Conservation (phyloP, 2,329 filamentous ascomycete genomes). For the Colletotrichum spinosum region DNA sequence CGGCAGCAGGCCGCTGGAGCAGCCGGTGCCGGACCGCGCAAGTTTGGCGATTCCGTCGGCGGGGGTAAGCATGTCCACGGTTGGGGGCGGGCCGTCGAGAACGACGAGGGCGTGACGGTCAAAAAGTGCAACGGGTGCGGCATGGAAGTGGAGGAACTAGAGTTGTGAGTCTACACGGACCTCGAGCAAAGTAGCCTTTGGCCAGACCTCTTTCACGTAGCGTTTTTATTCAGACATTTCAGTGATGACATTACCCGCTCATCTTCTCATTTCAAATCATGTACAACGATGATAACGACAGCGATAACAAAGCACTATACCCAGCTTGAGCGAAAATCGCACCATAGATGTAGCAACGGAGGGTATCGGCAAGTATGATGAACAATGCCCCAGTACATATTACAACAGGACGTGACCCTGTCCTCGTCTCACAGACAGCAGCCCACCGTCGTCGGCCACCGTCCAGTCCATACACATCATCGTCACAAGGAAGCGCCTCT, state of each 20-base stretch:
- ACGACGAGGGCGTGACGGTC: slow-evolving; percentile 78
- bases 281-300: neutral
- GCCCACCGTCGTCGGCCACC: neutral
- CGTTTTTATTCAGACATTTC: neutral
- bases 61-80: slow-evolving; percentile 86
- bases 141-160: slow-evolving; percentile 83
- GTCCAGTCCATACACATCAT: too few species aligned
- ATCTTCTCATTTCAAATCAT: slow-evolving; percentile 14
- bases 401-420: slow-evolving; percentile 20
- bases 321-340: neutral
- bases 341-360: slow-evolving; percentile 13
- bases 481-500: too few species aligned
- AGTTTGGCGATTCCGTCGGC: slow-evolving; percentile 83
- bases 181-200: too few species aligned
- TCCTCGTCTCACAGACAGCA: neutral
- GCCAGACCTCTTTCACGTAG: neutral
- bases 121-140: slow-evolving; percentile 84
- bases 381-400: slow-evolving; percentile 28
- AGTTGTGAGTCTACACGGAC: slow-evolving; percentile 58
- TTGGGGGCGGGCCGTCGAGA: slow-evolving; percentile 79
- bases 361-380: slow-evolving; percentile 28
- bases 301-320: neutral
- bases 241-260: neutral
- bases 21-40: slow-evolving; percentile 62
- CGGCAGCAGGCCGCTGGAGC: slow-evolving; percentile 70